phyloP scores from a whole-genome alignment of 2,329 filamentous ascomycete species.

The Daldinia sp. region DNA sequence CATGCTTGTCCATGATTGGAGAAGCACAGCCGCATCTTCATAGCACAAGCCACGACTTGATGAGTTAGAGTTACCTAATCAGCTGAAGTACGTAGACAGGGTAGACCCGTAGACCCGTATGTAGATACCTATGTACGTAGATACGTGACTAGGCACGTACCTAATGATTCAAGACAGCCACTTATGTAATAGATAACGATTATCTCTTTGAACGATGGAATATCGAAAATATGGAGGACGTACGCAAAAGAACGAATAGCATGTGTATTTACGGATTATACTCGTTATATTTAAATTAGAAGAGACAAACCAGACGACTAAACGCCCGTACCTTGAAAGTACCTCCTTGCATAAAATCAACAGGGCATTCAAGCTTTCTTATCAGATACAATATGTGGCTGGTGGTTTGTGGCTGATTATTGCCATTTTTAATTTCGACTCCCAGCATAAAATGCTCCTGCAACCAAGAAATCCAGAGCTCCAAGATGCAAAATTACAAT shows the following conservation, averaged over 20 bases:
- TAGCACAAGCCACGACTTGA: background rate
- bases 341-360: background rate
- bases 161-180: background rate
- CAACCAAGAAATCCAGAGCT: background rate
- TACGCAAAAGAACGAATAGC: background rate
- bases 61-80: background rate
- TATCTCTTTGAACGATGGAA: background rate
- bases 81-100: background rate
- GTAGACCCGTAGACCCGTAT: too few species aligned
- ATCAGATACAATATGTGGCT: background rate
- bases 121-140: too few species aligned
- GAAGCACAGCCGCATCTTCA: conserved; percentile 3
- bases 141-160: background rate
- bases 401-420: background rate
- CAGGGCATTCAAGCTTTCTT: background rate
- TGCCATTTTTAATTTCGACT: background rate
- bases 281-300: background rate
- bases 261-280: background rate
- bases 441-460: background rate
- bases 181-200: background rate
- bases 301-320: too few species aligned
- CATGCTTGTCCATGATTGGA: background rate
- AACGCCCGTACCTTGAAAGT: too few species aligned
- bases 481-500: background rate
- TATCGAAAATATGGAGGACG: background rate